phyloP scores from a whole-genome alignment of 371 early-diverging fungal species.

The Syncephalastrum sp. region DNA sequence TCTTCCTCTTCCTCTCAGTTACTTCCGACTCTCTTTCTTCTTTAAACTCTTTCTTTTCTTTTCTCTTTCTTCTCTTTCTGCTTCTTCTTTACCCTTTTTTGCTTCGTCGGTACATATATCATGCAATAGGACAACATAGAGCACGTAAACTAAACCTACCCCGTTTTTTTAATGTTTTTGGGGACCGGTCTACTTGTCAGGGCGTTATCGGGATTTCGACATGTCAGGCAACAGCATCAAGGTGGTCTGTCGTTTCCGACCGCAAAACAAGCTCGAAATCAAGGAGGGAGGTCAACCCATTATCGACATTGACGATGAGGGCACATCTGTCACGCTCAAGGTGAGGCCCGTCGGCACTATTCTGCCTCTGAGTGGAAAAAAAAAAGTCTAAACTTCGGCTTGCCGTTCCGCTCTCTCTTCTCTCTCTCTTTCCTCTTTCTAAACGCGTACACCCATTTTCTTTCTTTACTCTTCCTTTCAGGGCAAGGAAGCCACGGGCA shows the following conservation, averaged over 20 bases:
- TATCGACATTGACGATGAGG: conserved; percentile 78
- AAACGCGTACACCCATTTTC: neutral
- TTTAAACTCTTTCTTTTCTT: neutral
- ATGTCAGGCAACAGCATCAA: conserved; percentile 74
- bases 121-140: no score
- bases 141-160: no score
- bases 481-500: conserved; percentile 15
- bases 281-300: conserved; percentile 79
- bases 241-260: conserved; percentile 91
- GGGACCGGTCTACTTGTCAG: conserved; percentile 1
- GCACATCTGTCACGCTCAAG: conserved; percentile 47
- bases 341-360: neutral
- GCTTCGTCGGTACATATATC: neutral
- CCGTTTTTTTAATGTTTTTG: conserved; percentile 7
- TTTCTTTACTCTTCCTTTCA: conserved; percentile 3
- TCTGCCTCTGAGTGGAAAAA: no score
- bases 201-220: neutral
- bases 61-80: neutral
- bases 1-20: neutral
- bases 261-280: conserved; percentile 85
- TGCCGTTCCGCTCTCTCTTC: no score
- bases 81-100: neutral
- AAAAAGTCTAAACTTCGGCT: no score
- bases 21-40: neutral
- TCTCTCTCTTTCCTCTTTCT: no score